These are phyloP conservation scores for Hypholoma fasciculare DNA, from an alignment of 768 basidiomycete genomes.

Conservation along the genomic window DNA sequence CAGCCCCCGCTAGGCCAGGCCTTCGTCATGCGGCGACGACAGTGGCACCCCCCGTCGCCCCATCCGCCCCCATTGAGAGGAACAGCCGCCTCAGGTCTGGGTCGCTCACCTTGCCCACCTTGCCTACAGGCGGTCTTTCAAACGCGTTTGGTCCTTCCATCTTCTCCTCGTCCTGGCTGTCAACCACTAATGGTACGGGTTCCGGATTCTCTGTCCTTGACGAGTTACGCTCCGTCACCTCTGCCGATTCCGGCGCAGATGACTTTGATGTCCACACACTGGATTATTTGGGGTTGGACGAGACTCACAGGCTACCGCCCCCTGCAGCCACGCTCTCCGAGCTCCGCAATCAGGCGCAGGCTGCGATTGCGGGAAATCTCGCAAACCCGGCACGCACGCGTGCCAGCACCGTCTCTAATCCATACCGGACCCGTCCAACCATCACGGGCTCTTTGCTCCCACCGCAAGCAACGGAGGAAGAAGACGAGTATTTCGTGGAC, in stretches of 20 bases:
- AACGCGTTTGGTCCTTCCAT: constrained; percentile 88
- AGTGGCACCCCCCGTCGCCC: constrained; percentile 55
- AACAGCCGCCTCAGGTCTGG: constrained; percentile 90
- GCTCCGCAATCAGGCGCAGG: constrained; percentile 86
- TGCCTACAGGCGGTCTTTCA: constrained; percentile 73
- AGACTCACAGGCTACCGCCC: constrained; percentile 53
- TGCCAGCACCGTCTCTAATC: constrained; percentile 91
- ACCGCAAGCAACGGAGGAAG: constrained; percentile 71
- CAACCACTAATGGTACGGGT: constrained; percentile 55
- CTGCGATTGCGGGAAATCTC: constrained; percentile 83
- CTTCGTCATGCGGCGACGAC: constrained; percentile 77
- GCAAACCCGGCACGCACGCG: constrained; percentile 79
- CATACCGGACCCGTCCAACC: constrained; percentile 74
- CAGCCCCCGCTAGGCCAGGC: constrained; percentile 55
- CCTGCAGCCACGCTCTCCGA: constrained; percentile 88
- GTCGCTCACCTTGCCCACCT: constrained; percentile 86
- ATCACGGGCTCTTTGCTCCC: constrained; percentile 60
- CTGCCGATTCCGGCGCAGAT: constrained; percentile 78
- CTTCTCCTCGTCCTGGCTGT: constrained; percentile 89
- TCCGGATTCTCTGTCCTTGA: constrained; percentile 69
- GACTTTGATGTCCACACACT: constrained; percentile 93
- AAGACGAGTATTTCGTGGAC: constrained; percentile 67
- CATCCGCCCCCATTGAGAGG: constrained; percentile 56
- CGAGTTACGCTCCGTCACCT: constrained; percentile 79
- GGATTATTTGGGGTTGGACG: constrained; percentile 95